Conservation (phyloP, 73 alveolate genomes). For the Tetrahymena malaccensis region DNA sequence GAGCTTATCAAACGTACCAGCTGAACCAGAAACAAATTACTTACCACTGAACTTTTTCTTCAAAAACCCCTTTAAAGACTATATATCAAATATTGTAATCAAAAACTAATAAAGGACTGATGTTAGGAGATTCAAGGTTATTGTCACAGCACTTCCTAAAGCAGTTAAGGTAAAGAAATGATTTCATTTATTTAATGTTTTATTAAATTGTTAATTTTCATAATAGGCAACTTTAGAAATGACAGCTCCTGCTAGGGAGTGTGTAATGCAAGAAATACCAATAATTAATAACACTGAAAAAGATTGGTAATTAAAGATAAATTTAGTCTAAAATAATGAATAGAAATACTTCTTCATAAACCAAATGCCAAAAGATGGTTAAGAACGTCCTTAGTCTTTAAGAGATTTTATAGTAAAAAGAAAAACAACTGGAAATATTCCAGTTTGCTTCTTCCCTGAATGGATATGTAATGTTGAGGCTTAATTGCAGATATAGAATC, state of each 20-base stretch:
- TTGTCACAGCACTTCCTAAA: constrained; percentile 91
- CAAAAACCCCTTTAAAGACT: constrained; percentile 34
- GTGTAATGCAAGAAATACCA: constrained; percentile 90
- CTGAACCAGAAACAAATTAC: constrained; percentile 6
- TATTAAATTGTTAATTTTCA: neutral
- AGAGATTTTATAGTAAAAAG: constrained; percentile 61
- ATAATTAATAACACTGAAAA: constrained; percentile 87
- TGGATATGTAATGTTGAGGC: constrained; percentile 83
- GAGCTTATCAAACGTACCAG: neutral
- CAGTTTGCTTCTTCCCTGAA: constrained; percentile 81
- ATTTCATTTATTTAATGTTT: neutral
- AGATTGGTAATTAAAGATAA: constrained; percentile 91
- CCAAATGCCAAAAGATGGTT: neutral
- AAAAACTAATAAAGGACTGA: constrained; percentile 67
- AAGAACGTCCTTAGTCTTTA: neutral
- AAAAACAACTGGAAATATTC: constrained; percentile 56
- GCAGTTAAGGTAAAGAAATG: constrained; percentile 53
- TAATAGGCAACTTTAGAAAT: constrained; percentile 79
- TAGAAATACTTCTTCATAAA: neutral
- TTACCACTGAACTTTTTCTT: constrained; percentile 14
- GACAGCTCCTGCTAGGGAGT: constrained; percentile 88
- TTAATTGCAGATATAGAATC: constrained; percentile 71
- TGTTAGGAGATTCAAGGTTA: constrained; percentile 84
- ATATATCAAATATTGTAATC: constrained; percentile 3
- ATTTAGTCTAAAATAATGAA: neutral